These are phyloP conservation scores for Phaeosphaeria sp. DNA, from an alignment of 2,329 filamentous ascomycete species.

Conservation along the genomic window DNA sequence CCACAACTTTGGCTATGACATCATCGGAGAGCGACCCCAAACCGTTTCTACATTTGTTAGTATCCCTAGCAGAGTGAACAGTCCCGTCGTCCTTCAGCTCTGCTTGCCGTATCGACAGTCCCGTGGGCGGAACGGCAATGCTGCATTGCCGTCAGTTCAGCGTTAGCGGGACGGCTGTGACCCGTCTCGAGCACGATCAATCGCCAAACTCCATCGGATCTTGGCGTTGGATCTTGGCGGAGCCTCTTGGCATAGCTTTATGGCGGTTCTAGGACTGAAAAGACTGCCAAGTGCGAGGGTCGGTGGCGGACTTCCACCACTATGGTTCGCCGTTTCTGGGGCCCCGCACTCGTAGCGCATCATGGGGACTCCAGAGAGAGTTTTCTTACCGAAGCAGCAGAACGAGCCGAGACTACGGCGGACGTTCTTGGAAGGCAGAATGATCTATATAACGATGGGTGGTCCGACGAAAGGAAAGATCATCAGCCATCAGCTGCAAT, in stretches of 20 bases:
- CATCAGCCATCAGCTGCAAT: constrained; percentile 1
- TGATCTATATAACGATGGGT: constrained; percentile 10
- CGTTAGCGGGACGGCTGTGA: not conserved
- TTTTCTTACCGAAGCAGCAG: not conserved
- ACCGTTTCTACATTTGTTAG: not conserved
- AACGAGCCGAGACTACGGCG: not conserved
- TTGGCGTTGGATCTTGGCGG: not conserved
- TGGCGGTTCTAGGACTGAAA: not conserved
- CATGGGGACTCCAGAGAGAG: not conserved
- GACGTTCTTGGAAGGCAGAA: not conserved
- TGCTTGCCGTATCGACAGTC: not conserved
- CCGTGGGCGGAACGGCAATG: not conserved
- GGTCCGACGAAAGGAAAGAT: not conserved
- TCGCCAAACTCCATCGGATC: not conserved
- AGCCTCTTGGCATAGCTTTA: not conserved
- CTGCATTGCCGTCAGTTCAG: not conserved
- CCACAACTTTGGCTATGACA: too few species aligned
- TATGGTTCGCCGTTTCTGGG: constrained; percentile 20
- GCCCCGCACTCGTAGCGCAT: constrained; percentile 23
- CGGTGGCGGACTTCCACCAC: constrained; percentile 9
- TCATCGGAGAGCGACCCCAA: too few species aligned
- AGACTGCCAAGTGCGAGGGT: not conserved
- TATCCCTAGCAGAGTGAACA: not conserved
- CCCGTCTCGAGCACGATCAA: not conserved
- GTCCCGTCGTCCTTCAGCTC: too few species aligned